Evolutionary conservation across 305 asterid species (phyloP).

Genomic region (Rubia occidens): DNA sequence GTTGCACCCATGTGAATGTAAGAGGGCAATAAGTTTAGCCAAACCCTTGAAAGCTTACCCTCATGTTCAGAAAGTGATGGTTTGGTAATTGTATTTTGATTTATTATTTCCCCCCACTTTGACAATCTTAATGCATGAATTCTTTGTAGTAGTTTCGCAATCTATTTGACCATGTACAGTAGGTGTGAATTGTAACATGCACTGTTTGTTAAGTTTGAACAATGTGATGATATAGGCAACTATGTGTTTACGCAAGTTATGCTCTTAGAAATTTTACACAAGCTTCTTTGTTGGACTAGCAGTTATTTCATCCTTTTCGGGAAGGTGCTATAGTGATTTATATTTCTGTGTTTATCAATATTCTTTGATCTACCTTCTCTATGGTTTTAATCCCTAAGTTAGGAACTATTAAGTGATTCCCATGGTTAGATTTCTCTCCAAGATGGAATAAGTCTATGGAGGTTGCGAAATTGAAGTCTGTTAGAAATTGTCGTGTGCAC

Average conservation of each 20-base stretch:
- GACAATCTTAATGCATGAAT: background rate
- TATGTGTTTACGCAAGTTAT: background rate
- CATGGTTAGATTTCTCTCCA: background rate
- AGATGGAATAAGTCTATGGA: background rate
- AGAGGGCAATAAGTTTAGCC: background rate
- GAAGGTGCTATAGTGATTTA: no score
- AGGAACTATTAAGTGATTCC: background rate
- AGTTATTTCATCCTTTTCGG: background rate
- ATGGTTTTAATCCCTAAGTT: background rate
- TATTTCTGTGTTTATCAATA: background rate
- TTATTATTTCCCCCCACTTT: background rate
- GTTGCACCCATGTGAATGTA: background rate
- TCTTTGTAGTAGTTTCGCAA: background rate
- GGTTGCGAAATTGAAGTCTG: background rate
- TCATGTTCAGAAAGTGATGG: conserved; percentile 7
- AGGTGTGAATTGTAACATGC: background rate
- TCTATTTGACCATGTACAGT: background rate
- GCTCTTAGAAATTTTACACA: background rate
- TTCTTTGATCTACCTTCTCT: background rate
- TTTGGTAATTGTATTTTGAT: conserved; percentile 6
- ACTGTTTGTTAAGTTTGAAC: background rate
- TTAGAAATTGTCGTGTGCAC: background rate
- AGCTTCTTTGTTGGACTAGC: background rate
- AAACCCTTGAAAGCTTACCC: background rate
- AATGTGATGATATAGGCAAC: background rate